phyloP scores from a whole-genome alignment of 2,329 filamentous ascomycete genomes.

The Mollisia scopiformis region DNA sequence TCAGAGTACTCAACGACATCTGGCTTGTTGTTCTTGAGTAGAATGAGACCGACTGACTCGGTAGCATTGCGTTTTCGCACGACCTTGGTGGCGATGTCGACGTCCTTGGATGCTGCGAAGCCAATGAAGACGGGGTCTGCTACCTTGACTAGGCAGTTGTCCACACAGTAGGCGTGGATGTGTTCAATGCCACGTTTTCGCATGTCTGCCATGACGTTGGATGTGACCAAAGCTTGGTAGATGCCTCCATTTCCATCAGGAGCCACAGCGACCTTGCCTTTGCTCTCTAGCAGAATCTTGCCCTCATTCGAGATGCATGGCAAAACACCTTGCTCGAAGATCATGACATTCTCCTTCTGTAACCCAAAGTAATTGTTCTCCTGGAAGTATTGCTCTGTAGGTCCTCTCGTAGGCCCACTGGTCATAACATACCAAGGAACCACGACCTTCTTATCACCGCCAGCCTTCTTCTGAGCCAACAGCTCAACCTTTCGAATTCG shows the following conservation, averaged over 20 bases:
- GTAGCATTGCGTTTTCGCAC: slow-evolving; percentile 96
- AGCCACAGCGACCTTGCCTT: slow-evolving; percentile 88
- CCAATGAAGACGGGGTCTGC: slow-evolving; percentile 95
- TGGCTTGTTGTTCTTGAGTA: slow-evolving; percentile 93
- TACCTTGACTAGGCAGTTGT: slow-evolving; percentile 99
- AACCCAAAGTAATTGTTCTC: slow-evolving; percentile 91
- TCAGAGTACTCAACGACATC: slow-evolving; percentile 99
- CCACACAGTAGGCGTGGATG: slow-evolving; percentile 96
- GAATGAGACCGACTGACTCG: slow-evolving; percentile 92
- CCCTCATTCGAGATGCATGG: slow-evolving; percentile 97
- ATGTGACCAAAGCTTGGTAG: slow-evolving; percentile 85
- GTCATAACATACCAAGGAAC: slow-evolving; percentile 99
- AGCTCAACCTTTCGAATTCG: slow-evolving; percentile 85
- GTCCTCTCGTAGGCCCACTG: slow-evolving; percentile 86
- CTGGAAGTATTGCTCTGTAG: slow-evolving; percentile 92
- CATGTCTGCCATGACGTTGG: slow-evolving; percentile 86
- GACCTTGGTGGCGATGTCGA: slow-evolving; percentile 98
- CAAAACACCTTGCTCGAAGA: slow-evolving; percentile 96
- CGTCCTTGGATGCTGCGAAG: slow-evolving; percentile 83
- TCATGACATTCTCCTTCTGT: slow-evolving; percentile 79
- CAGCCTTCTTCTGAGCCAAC: slow-evolving; percentile 72
- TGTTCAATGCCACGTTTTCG: slow-evolving; percentile 86
- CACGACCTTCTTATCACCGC: slow-evolving; percentile 57
- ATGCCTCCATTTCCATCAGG: slow-evolving; percentile 97
- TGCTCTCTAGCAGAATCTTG: slow-evolving; percentile 92